A percentile compares a stretch with the other conserved stretches of the same genome.
phyloP scores from a whole-genome alignment of 1,284 basidiomycete genomes.

The Malassezia nana region DNA sequence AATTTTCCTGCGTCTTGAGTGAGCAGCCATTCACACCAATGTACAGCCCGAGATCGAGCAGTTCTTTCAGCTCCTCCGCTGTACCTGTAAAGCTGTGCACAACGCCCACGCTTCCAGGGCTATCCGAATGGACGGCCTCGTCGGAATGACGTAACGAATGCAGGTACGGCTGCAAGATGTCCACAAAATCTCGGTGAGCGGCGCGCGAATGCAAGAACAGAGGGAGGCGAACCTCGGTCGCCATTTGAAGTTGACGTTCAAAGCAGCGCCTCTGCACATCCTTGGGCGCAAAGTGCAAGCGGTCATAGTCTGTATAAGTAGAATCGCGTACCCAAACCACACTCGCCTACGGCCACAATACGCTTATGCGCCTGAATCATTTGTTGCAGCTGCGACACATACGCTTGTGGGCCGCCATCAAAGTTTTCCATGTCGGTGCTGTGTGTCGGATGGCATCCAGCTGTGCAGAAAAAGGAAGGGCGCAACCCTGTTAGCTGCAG shows the following conservation, averaged over 20 bases:
- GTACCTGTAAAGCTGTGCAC: constrained; percentile 80
- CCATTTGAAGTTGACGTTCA: constrained; percentile 61
- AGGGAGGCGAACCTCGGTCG: constrained; percentile 64
- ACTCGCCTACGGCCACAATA: constrained; percentile 67
- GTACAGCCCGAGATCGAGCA: constrained; percentile 52
- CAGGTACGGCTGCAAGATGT: constrained; percentile 52
- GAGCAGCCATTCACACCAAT: constrained; percentile 74
- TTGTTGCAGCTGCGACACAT: constrained; percentile 50
- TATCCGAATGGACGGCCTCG: constrained; percentile 4
- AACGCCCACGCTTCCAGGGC: constrained; percentile 50
- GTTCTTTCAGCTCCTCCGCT: constrained; percentile 59
- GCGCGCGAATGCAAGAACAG: constrained; percentile 76
- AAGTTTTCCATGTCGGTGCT: constrained; percentile 63
- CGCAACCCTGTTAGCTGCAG: constrained; percentile 58
- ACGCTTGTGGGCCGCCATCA: constrained; percentile 55
- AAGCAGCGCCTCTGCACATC: constrained; percentile 64
- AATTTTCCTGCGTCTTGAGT: constrained; percentile 66
- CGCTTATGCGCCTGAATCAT: constrained; percentile 1
- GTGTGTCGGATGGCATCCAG: constrained; percentile 80
- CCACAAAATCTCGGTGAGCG: constrained; percentile 57
- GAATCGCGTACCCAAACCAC: constrained; percentile 61
- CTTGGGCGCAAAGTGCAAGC: constrained; percentile 61
- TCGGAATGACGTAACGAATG: constrained; percentile 13
- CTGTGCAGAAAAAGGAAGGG: constrained; percentile 61
- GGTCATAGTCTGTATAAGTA: constrained; percentile 63